A percentile compares a stretch with the other conserved stretches of the same genome.
These are phyloP conservation scores for Achlya hypogyna DNA, from an alignment of 352 stramenopile genomes.

Conservation along the genomic window DNA sequence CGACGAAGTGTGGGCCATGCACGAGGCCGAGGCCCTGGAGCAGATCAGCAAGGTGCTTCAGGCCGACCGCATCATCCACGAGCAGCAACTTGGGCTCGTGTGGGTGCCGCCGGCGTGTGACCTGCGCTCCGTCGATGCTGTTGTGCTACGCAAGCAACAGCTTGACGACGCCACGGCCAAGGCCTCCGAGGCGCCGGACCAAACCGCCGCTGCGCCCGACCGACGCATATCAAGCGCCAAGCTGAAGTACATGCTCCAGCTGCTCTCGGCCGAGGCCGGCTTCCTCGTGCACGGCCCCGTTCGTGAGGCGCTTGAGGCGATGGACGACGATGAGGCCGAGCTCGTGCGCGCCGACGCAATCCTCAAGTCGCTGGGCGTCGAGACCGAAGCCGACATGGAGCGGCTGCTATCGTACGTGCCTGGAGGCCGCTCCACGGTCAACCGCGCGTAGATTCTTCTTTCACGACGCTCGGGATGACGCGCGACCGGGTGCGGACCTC, in stretches of 20 bases:
- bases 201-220: neutral
- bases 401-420: constrained; percentile 60
- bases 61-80: constrained; percentile 83
- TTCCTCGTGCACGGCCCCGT: constrained; percentile 83
- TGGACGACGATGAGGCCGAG: constrained; percentile 66
- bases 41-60: constrained; percentile 84
- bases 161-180: constrained; percentile 24
- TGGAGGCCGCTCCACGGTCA: neutral
- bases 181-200: constrained; percentile 5
- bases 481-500: constrained; percentile 23
- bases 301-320: constrained; percentile 62
- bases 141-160: constrained; percentile 29
- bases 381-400: constrained; percentile 82
- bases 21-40: constrained; percentile 75
- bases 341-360: constrained; percentile 84
- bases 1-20: constrained; percentile 88
- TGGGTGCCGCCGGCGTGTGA: neutral
- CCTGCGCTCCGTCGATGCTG: constrained; percentile 31
- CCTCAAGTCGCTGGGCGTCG: constrained; percentile 73
- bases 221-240: constrained; percentile 57
- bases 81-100: constrained; percentile 82
- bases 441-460: constrained; percentile 38
- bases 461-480: constrained; percentile 49
- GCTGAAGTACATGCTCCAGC: constrained; percentile 83
- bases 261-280: constrained; percentile 75